These are phyloP conservation scores for Ammopiptanthus mongolicus DNA, from an alignment of 306 rosid genomes.

Conservation along the genomic window DNA sequence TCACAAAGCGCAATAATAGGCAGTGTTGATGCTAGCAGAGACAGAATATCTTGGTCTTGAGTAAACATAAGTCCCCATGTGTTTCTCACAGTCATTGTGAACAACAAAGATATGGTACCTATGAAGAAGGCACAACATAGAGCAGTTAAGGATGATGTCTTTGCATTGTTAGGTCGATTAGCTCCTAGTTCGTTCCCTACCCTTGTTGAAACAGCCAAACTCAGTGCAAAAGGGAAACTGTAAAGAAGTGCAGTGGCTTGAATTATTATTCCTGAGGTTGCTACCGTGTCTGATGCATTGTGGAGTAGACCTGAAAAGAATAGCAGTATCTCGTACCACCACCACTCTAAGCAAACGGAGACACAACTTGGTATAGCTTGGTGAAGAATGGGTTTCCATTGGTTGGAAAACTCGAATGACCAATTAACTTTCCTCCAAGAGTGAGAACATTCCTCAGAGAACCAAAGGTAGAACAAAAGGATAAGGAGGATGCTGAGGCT, in stretches of 20 bases:
- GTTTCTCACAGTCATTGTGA: slow-evolving; percentile 6
- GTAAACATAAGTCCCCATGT: slow-evolving; percentile 34
- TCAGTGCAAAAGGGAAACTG: slow-evolving; percentile 36
- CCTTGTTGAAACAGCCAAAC: slow-evolving; percentile 37
- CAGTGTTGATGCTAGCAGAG: slow-evolving; percentile 5
- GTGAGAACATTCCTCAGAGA: neutral
- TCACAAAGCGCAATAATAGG: slow-evolving; percentile 43
- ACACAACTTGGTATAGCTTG: slow-evolving; percentile 39
- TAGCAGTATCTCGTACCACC: slow-evolving; percentile 53
- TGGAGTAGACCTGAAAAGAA: slow-evolving; percentile 23
- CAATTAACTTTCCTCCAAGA: slow-evolving; percentile 31
- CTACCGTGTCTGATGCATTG: slow-evolving; percentile 22
- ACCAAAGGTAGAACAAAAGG: neutral
- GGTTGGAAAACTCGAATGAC: slow-evolving; percentile 24
- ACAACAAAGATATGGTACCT: slow-evolving; percentile 10
- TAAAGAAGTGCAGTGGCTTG: slow-evolving; percentile 40
- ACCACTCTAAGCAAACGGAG: slow-evolving; percentile 44
- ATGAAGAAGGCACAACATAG: slow-evolving; percentile 15
- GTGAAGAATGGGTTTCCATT: slow-evolving; percentile 33
- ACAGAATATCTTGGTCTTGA: neutral
- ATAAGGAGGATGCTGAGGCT: slow-evolving; percentile 15
- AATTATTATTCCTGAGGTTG: slow-evolving; percentile 40
- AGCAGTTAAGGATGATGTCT: slow-evolving; percentile 17
- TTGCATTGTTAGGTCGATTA: slow-evolving; percentile 27
- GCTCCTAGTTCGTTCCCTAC: slow-evolving; percentile 46